Evolutionary conservation across 2,329 filamentous ascomycete species (phyloP).

Genomic region (Trichoderma sp.): DNA sequence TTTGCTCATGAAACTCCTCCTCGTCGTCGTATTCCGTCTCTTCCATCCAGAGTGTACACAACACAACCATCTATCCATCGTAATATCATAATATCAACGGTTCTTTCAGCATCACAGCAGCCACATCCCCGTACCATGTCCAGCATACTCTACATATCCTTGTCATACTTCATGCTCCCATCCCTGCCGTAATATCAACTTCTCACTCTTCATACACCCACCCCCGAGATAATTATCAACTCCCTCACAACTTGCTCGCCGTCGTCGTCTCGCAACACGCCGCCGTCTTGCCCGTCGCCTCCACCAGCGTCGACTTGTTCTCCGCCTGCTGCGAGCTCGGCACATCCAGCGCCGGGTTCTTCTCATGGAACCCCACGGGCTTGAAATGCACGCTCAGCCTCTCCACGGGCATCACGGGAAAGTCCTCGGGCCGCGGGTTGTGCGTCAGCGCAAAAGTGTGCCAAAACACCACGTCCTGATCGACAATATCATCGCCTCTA

Average conservation of each 20-base stretch:
- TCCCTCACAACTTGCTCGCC: conserved; percentile 16
- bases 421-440: conserved; percentile 49
- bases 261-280: conserved; percentile 28
- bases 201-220: too few species aligned
- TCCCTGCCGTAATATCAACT: too few species aligned
- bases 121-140: background rate
- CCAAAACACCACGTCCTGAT: conserved; percentile 42
- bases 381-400: conserved; percentile 43
- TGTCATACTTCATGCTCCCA: conserved; percentile 20
- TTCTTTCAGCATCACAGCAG: background rate
- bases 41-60: background rate
- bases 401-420: conserved; percentile 52
- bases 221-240: background rate
- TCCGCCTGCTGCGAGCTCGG: conserved; percentile 30
- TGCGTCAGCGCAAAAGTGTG: conserved; percentile 50
- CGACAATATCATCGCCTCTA: conserved; percentile 45
- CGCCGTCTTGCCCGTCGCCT: conserved; percentile 19
- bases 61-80: background rate
- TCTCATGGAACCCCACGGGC: conserved; percentile 47
- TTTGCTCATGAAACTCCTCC: background rate
- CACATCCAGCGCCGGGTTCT: conserved; percentile 48
- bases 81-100: background rate
- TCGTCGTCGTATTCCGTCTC: background rate
- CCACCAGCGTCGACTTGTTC: conserved; percentile 44
- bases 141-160: background rate